Base-by-base conservation (phyloP, 192 early-diverging fungal species). In the Coemansia sp. region DNA sequence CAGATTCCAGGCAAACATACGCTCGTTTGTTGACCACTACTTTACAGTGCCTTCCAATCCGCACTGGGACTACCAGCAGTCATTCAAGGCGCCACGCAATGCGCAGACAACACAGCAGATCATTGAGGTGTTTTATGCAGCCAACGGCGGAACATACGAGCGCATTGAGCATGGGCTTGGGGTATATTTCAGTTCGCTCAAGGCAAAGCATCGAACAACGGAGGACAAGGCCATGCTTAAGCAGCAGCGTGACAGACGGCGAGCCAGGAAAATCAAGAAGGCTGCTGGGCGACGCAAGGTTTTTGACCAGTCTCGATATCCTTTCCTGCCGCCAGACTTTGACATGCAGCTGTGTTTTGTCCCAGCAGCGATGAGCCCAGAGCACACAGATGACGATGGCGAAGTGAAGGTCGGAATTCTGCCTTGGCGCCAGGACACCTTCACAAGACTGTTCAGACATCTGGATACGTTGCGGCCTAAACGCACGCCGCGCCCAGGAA, bases 41-140 rank as follows among this genome's bases (percentile, higher is more conserved):
- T 82, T 82, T 66, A 70, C 62, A 46, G 54, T 32, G 13, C 46
- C 51, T 32, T 32, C 46, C 8, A 70, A 70, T 48, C 45, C 71
- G 42, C 73, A 55, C 41, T 82, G 79, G 79, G 79, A 82, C 68
- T 82, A 82, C 57, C 73, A 82, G 67, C 79, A 82, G 71, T 82
- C 79, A 6, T 82, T 82, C 65, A 82, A 82, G 58, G 74, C 79
- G 18, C 79, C 79, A 65, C 74, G 68, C 64, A 82, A 82, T 57
- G 74, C 79, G 12, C 74, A 76, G 51, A 56, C 71, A 26, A 82
- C 79, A 19, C 79, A 73, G 49, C 71, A 82, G 42, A 73, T 82
- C 22, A 65, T 65, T 19, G 70, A 82, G 45, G 58, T 73, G 0
- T 82, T 82, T 46, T 47, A 69, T n/a, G 11, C 48, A 11, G 62